Evolutionary conservation across 305 asterid species (phyloP).

Genomic region (Rubia peregrina): DNA sequence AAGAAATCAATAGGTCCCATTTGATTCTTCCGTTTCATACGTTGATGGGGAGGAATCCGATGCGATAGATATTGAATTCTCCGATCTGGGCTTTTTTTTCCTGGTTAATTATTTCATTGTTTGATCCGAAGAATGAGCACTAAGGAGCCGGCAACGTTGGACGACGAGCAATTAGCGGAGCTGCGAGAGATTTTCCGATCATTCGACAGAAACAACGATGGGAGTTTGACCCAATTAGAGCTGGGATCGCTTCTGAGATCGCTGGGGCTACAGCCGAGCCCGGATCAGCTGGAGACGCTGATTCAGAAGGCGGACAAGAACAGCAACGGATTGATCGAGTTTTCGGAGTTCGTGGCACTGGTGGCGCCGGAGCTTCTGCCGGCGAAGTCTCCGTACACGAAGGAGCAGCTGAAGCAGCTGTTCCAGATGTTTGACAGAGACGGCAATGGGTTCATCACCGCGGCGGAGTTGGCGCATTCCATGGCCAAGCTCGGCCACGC

Average conservation of each 20-base stretch:
- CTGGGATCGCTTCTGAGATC: conserved; percentile 86
- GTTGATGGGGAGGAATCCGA: too few relatives aligned
- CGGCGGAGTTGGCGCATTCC: conserved; percentile 92
- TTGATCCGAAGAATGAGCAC: conserved; percentile 31
- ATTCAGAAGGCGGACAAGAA: conserved; percentile 74
- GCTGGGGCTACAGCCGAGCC: conserved; percentile 72
- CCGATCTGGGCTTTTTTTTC: not conserved
- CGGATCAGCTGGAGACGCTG: conserved; percentile 76
- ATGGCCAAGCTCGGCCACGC: conserved; percentile 96
- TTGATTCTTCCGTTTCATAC: too few relatives aligned
- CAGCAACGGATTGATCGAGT: conserved; percentile 79
- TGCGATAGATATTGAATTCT: not conserved
- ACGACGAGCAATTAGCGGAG: conserved; percentile 78
- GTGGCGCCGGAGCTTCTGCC: conserved; percentile 90
- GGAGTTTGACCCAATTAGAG: conserved; percentile 85
- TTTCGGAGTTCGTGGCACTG: conserved; percentile 84
- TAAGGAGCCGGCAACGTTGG: conserved; percentile 45
- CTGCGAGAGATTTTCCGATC: conserved; percentile 90
- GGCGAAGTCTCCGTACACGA: conserved; percentile 81
- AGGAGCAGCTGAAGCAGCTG: conserved; percentile 73
- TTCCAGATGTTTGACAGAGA: conserved; percentile 86
- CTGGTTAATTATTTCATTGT: not conserved
- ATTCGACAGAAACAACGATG: conserved; percentile 83
- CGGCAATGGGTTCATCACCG: conserved; percentile 80
- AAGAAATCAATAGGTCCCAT: not conserved